Evolutionary conservation across 2,329 filamentous ascomycete species (phyloP), one percentile per base, ranked within the genome.

Genomic region (Akanthomyces muscarius): DNA sequence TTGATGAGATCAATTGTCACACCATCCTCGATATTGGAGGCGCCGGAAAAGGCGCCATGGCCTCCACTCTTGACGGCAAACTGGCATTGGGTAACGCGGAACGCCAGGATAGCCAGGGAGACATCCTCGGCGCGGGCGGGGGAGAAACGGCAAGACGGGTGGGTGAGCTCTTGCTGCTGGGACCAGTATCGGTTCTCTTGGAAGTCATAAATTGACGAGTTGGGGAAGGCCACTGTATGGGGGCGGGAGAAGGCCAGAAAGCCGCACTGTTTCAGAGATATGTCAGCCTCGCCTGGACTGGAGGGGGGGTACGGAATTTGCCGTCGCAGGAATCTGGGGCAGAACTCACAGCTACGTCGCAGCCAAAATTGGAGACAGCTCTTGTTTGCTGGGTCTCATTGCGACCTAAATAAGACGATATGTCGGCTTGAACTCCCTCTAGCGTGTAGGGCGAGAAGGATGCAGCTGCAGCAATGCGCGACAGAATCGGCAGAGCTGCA

Each of bases 1-100:
- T 61, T 33, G 23, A 54, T 51, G 30, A 73, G 63, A 47, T 73
- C 71, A 33, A 74, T 66, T 5, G 70, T 70, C 57, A 74, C 54
- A 38, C 71, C 72, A 23, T 64, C 67, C 8, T 70, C 50, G 41
- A 71, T 70, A 50, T 70, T 73, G 13, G 68, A 72, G 3, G 68
- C 66, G 7, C 70, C 71, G 2, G 67, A 59, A 53, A 71, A 72
- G 6, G 71, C 63, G 2, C 70, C 66, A 42, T 76, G 74, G n/a
- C 73, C 75, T 38, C 72, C 73, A 16, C 70, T 69, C 63, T 72
- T 73, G 36, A 74, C 68, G 11, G 73, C 70, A 55, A 74, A 75
- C 30, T 68, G 66, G 66, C 73, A 73, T 14, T 65, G 62, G 4
- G 68, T 71, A 25, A 66, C 67, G 25, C 68, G 69, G 21, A 68